Base-by-base conservation (phyloP, 169 alveolate species). In the Plasmodium relictum region DNA sequence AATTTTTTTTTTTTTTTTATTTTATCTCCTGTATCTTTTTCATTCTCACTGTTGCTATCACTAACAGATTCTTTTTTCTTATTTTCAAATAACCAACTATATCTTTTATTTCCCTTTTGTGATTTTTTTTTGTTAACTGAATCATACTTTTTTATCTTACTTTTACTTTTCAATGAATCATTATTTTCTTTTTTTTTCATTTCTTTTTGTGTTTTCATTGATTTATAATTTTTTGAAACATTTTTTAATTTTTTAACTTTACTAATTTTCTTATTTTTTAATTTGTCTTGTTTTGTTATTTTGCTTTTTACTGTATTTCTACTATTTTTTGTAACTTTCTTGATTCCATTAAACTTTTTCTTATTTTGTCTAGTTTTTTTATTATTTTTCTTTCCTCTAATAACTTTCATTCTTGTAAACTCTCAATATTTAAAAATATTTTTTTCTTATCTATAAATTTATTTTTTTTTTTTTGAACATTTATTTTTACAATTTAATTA, bases 1-100 rank as follows among this genome's bases (percentile, higher is more conserved):
- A 71, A 85, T 14, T 89, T 71, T 68, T 78, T 73, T 37, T 73
- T 76, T 66, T 66, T 44, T n/a, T 31, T 66, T 22, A n/a, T 69
- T 20, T 37, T 20, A 16, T 24, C 24, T 14, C 42, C 62, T n/a
- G 16, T 7, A 9, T 50, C 50, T 6, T 24, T 65, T 26, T 7
- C 0, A 31, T 6, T 16, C 50, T 7, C 22, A 9, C 24, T 26
- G 0, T 24, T 63, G 0, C 7, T 31, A 16, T 45, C 68, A 9
- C 12, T n/a, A 6, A 6, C 6, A 0, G 10, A 16, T 50, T 45
- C 62, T 22, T 63, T 39, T 45, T 68, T 41, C 26, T 62, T 42
- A 5, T 68, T 42, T 37, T 31, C 45, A 66, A 59, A 74, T 7
- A 74, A 14, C 88, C 88, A 74, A 12, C 54, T 24, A 26, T 74